Evolutionary conservation across 805 yeast genomes (phyloP), one percentile per base, ranked within the genome.

Genomic region (Candida adriatica): DNA sequence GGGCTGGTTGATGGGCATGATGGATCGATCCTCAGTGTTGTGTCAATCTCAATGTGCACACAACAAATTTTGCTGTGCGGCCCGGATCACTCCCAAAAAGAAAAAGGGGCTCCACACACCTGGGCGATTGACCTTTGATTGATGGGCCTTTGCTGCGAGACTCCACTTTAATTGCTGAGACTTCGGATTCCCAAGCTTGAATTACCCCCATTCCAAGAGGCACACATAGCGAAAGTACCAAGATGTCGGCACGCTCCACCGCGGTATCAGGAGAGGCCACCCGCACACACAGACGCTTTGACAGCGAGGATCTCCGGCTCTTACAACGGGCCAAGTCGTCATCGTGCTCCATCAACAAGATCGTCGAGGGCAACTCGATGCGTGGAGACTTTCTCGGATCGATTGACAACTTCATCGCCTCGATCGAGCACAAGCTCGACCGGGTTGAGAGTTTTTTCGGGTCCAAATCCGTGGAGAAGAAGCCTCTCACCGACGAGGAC

Each of bases 1-100:
- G 3, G 98, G 98, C 59, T 92, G 97, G 43, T 80, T 78, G 39
- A 88, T 86, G 13, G 64, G 62, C 77, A 70, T 71, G 8, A 26
- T 20, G n/a, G n/a, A n/a, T n/a, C n/a, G n/a, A n/a, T n/a, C n/a
- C n/a, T n/a, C n/a, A n/a, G n/a, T n/a, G n/a, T n/a, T n/a, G n/a
- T n/a, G n/a, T n/a, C n/a, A n/a, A n/a, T n/a, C n/a, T n/a, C n/a
- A n/a, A n/a, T n/a, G n/a, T n/a, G n/a, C n/a, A n/a, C n/a, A n/a
- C n/a, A n/a, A n/a, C n/a, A n/a, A n/a, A n/a, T n/a, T n/a, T n/a
- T n/a, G n/a, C n/a, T n/a, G n/a, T n/a, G n/a, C n/a, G n/a, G n/a
- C n/a, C n/a, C n/a, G n/a, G n/a, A n/a, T n/a, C n/a, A n/a, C n/a
- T n/a, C n/a, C n/a, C n/a, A n/a, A n/a, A n/a, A n/a, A n/a, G n/a